Evolutionary conservation across 495 filamentous ascomycete species (phyloP), one percentile per base, ranked within the genome.

Genomic region (Xylaria castorea): DNA sequence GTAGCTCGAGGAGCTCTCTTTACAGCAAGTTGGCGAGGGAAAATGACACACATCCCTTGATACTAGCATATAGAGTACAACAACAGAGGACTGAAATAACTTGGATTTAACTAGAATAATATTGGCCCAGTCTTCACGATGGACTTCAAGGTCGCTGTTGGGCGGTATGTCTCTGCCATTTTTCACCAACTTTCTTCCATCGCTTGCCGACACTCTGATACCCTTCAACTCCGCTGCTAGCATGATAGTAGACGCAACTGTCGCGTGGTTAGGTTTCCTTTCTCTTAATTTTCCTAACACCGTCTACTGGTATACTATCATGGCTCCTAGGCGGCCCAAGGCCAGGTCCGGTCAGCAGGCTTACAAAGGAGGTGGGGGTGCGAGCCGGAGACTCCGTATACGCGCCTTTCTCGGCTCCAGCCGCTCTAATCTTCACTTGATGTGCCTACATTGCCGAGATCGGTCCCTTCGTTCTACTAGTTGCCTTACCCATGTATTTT

Each of bases 401-500:
- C 38, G 38, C 5, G 8, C 30, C 25, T 69, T 69, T 55, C 42
- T 48, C 55, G 42, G 53, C 42, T 53, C 36, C 20, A 61, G 68
- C 68, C 68, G 68, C 55, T 48, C 38, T 62, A 8, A 55, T 27
- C 44, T 22, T 64, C 25, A 27, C 38, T 22, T 27, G 18, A 57
- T 25, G 51, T 30, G 57, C 46, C 66, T 42, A 63, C 53, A 16
- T 70, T 70, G 58, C 68, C 60, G 58, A 50, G 68, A 46, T 42
- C 9, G 53, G 42, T 27, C 7, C n/a, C 22, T 53, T 46, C 9
- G 14, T 57, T 36, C 7, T 40, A 36, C 5, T 32, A 22, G 60
- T 71, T 18, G 20, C 69, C 69, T 71, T 65, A 71, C 69, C 69
- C 69, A 71, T 46, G 40, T 63, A n/a, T 71, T 44, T 14, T 12